phyloP scores from a whole-genome alignment of 2,329 filamentous ascomycete species.

The Lachnellula occidentalis region DNA sequence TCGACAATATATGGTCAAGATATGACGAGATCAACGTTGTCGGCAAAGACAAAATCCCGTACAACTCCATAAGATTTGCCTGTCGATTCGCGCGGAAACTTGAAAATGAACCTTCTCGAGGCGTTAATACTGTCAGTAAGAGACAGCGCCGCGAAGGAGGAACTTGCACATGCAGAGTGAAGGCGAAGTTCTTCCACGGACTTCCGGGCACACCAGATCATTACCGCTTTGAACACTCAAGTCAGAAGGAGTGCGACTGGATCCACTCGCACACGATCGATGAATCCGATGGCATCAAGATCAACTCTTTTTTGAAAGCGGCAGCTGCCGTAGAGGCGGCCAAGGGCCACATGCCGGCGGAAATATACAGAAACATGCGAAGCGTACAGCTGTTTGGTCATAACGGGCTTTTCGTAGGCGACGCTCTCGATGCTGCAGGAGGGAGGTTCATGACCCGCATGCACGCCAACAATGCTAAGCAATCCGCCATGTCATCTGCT shows the following conservation, averaged over 20 bases:
- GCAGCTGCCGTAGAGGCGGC: slow-evolving; percentile 6
- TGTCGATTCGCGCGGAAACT: slow-evolving; percentile 8
- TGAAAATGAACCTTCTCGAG: background rate
- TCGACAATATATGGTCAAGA: slow-evolving; percentile 7
- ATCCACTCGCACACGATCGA: slow-evolving; percentile 10
- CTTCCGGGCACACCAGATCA: slow-evolving; percentile 4
- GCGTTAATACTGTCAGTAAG: background rate
- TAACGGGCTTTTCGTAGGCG: background rate
- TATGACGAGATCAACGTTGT: slow-evolving; percentile 6
- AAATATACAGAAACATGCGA: slow-evolving; percentile 8
- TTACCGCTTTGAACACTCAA: slow-evolving; percentile 10
- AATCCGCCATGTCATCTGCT: background rate
- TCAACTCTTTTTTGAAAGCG: slow-evolving; percentile 10
- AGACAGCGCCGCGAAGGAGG: slow-evolving; percentile 6
- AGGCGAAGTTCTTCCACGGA: slow-evolving; percentile 8
- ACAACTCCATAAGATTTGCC: slow-evolving; percentile 6
- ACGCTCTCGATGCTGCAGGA: slow-evolving; percentile 7
- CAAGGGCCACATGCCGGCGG: slow-evolving; percentile 10
- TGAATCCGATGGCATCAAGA: slow-evolving; percentile 9
- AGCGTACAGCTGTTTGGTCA: slow-evolving; percentile 2
- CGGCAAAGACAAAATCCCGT: slow-evolving; percentile 4
- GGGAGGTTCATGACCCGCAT: slow-evolving; percentile 11
- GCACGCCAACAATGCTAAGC: slow-evolving; percentile 10
- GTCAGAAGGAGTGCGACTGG: slow-evolving; percentile 3
- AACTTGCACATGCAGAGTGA: slow-evolving; percentile 10